Base-by-base conservation (phyloP, 495 filamentous ascomycete species). In the Neurospora intermedia region DNA sequence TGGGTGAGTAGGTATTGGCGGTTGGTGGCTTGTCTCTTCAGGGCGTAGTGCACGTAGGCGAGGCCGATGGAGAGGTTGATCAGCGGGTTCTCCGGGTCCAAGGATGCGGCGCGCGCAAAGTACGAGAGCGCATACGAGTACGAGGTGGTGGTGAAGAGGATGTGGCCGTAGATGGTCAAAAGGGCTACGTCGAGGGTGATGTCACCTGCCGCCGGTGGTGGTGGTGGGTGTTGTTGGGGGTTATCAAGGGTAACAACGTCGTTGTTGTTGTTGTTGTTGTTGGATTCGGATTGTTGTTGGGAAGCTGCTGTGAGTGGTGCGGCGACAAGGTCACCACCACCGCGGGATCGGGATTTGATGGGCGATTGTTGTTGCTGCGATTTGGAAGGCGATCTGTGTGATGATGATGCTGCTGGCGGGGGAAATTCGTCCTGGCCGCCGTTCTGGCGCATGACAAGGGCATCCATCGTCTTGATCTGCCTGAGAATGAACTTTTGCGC, bases 391-490 rank as follows among this genome's bases (percentile, higher is more conserved):
- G 48, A 59, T 27, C 23, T 13, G 27, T 59, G 48, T 59, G 20
- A 13, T 59, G 20, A 13, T 38, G 31, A 2, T 35, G 31, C 31
- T 23, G 48, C 20, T 13, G 48, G 11, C 46, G 46, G 20, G 5
- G 54, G 27, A 7, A 66, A 31, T 13, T 9, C 54, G 6, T 66
- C 54, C n/a, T 59, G 20, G 0, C 59, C 71, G 0, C 59, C 71
- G 15, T 15, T 43, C 45, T 43, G 43, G 27, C 72, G 73, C 73
- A 78, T 78, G 59, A 79, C 73, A 41, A 80, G 75, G 71, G 75
- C 84, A 78, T 99, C 96, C 88, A 97, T 93, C 16, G 90, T 90
- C 80, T 97, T 97, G 82, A 98, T 91, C 81, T 95, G 93, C 27
- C 94, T 88, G 11, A 97, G 85, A 78, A 98, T 89, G 79, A 91